Evolutionary conservation across 768 basidiomycete genomes (phyloP).

Genomic region (Tylopilus sp.): DNA sequence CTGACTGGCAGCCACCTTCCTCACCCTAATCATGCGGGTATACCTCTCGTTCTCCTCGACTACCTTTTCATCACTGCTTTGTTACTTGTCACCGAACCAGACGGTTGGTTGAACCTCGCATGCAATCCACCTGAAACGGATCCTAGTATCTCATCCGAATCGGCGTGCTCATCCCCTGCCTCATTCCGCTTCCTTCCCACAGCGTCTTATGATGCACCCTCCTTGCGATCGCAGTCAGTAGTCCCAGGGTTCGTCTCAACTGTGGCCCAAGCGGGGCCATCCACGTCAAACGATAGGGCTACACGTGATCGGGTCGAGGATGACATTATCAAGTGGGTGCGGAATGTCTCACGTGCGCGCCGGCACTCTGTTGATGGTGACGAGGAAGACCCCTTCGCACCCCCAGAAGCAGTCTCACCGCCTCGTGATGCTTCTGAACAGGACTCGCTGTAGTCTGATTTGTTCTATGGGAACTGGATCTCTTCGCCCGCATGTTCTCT

Average conservation of each 20-base stretch:
- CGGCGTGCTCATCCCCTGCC: slow-evolving; percentile 40
- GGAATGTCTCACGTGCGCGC: slow-evolving; percentile 21
- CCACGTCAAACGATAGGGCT: slow-evolving; percentile 8
- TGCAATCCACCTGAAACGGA: slow-evolving; percentile 27
- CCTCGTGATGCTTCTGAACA: slow-evolving; percentile 9
- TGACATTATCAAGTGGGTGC: slow-evolving; percentile 29
- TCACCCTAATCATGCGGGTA: slow-evolving; percentile 58
- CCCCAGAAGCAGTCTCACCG: slow-evolving; percentile 28
- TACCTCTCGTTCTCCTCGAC: slow-evolving; percentile 67
- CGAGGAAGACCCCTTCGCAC: slow-evolving; percentile 43
- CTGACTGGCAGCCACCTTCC: slow-evolving; percentile 54
- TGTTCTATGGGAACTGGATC: slow-evolving; percentile 13
- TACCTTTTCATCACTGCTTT: slow-evolving; percentile 67
- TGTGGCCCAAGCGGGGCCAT: slow-evolving; percentile 14
- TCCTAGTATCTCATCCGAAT: slow-evolving; percentile 49
- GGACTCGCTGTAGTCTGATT: slow-evolving; percentile 6
- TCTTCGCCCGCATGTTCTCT: neutral
- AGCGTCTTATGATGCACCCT: slow-evolving; percentile 19
- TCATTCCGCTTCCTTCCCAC: slow-evolving; percentile 41
- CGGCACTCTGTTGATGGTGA: slow-evolving; percentile 31
- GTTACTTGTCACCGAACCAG: slow-evolving; percentile 63
- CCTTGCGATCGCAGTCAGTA: slow-evolving; percentile 17
- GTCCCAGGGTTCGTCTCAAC: neutral
- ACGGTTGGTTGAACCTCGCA: slow-evolving; percentile 48
- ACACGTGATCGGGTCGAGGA: slow-evolving; percentile 13